Percentiles rank a stretch among this genome's conserved stretches.
These are phyloP conservation scores for Cantharellus cinnabarinus DNA, from an alignment of 768 basidiomycete species.

Conservation along the genomic window DNA sequence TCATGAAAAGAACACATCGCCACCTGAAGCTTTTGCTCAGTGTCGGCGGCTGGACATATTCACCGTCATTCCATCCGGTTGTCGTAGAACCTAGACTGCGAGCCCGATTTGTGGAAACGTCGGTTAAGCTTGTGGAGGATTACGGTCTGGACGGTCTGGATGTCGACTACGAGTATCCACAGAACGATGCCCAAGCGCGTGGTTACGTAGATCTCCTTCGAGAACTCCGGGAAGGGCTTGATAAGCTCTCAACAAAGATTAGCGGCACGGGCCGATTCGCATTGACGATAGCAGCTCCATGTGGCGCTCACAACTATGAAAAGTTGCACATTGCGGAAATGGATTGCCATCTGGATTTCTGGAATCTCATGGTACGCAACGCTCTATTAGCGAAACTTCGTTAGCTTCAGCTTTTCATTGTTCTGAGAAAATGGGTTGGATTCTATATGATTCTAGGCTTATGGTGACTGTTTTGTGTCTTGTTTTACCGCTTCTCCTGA, in stretches of 20 bases:
- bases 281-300: constrained; percentile 71
- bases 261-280: constrained; percentile 38
- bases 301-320: constrained; percentile 70
- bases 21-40: constrained; percentile 35
- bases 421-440: too few relatives aligned
- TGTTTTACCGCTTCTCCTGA: too few relatives aligned
- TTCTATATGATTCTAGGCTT: background rate
- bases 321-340: constrained; percentile 64
- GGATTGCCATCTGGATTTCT: constrained; percentile 78
- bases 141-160: constrained; percentile 86
- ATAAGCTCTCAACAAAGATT: constrained; percentile 50
- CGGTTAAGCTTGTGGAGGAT: constrained; percentile 65
- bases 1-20: constrained; percentile 62
- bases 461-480: background rate
- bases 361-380: constrained; percentile 71
- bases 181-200: constrained; percentile 49
- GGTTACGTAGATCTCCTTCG: constrained; percentile 71
- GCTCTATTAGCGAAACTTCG: background rate
- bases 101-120: constrained; percentile 57
- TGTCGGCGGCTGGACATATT: constrained; percentile 94
- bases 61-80: constrained; percentile 66
- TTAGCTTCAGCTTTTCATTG: background rate
- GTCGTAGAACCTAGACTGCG: constrained; percentile 44
- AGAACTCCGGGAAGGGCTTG: constrained; percentile 54
- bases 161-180: constrained; percentile 85